Evolutionary conservation across 257 asterid species (phyloP).

Genomic region (Forsythia suspensa): DNA sequence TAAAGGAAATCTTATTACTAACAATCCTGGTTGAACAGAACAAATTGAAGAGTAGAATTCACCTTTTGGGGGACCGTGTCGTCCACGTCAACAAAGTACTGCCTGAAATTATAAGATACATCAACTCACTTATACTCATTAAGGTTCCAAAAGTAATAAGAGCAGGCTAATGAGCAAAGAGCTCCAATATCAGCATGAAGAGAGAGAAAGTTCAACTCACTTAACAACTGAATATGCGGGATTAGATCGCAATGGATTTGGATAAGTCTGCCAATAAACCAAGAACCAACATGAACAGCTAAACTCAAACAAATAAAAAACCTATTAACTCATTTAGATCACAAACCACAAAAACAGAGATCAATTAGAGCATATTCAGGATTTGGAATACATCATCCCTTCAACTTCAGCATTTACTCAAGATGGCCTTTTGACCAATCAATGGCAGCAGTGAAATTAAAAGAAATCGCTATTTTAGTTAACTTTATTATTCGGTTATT

Average conservation of each 20-base stretch:
- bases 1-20: constrained; percentile 1
- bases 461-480: not conserved
- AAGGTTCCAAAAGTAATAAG: not conserved
- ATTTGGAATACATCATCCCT: constrained; percentile 8
- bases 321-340: not conserved
- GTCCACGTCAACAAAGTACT: constrained; percentile 52
- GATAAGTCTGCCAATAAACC: constrained; percentile 38
- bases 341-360: not conserved
- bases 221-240: constrained; percentile 62
- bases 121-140: not conserved
- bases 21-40: constrained; percentile 14
- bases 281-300: constrained; percentile 23
- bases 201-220: constrained; percentile 32
- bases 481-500: not conserved
- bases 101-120: constrained; percentile 37
- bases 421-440: constrained; percentile 10
- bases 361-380: constrained; percentile 12
- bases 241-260: constrained; percentile 45
- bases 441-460: constrained; percentile 1
- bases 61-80: constrained; percentile 62
- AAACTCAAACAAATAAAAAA: not conserved
- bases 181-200: not conserved
- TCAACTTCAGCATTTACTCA: constrained; percentile 5
- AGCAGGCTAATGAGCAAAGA: not conserved
- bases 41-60: constrained; percentile 15